Percentiles rank a stretch among this genome's conserved stretches.
Conservation (phyloP, 2,329 filamentous ascomycete species). For the Pseudogymnoascus sp. region DNA sequence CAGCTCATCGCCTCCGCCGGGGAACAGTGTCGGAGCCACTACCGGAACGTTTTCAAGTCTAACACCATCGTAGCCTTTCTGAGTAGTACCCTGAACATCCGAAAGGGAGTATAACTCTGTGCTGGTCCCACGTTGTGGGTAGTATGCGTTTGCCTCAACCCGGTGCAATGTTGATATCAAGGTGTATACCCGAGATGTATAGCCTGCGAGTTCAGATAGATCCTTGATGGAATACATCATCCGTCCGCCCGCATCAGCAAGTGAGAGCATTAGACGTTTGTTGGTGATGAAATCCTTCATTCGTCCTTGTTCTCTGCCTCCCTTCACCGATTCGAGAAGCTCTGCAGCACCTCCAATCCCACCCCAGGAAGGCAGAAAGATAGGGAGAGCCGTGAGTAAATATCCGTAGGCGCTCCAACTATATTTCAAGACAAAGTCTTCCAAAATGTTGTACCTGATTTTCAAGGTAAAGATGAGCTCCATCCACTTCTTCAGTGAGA, state of each 20-base stretch:
- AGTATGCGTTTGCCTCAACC: constrained; percentile 85
- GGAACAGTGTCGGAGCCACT: constrained; percentile 81
- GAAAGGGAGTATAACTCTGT: constrained; percentile 81
- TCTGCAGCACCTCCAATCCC: constrained; percentile 70
- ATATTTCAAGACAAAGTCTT: constrained; percentile 97
- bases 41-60: constrained; percentile 88
- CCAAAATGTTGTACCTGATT: constrained; percentile 96
- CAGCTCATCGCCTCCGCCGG: constrained; percentile 83
- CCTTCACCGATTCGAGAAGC: constrained; percentile 44
- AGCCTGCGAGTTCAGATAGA: constrained; percentile 86
- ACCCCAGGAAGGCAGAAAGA: constrained; percentile 92
- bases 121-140: constrained; percentile 53
- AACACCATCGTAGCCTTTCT: constrained; percentile 91
- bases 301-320: constrained; percentile 65
- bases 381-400: constrained; percentile 80
- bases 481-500: constrained; percentile 92
- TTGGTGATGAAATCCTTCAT: constrained; percentile 99
- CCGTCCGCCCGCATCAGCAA: constrained; percentile 88
- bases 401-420: constrained; percentile 98
- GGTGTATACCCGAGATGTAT: constrained; percentile 92
- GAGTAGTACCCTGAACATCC: constrained; percentile 86
- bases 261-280: constrained; percentile 93
- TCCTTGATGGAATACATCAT: constrained; percentile 99
- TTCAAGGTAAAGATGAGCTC: constrained; percentile 96
- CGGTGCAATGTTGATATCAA: constrained; percentile 91